Conservation (phyloP, 2,329 filamentous ascomycete genomes). For the Cordyceps cateniannulata region DNA sequence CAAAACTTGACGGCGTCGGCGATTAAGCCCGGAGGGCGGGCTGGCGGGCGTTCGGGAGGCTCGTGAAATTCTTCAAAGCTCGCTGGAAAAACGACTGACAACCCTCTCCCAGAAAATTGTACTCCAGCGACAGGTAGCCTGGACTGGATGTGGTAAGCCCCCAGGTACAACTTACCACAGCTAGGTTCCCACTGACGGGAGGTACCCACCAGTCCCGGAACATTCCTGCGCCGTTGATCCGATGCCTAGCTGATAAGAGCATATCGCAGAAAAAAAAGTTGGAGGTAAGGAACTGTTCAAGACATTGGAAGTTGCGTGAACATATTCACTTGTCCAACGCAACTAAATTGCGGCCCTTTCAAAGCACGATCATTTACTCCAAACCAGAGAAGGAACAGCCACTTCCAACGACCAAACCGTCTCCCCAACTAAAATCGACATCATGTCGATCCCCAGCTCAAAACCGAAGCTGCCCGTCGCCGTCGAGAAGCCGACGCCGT, state of each 20-base stretch:
- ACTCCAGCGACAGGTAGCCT: neutral
- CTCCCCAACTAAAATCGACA: neutral
- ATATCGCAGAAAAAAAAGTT: constrained; percentile 13
- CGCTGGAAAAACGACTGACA: constrained; percentile 4
- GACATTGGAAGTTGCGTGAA: too few species aligned
- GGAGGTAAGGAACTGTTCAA: neutral
- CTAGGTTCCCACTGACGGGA: too few species aligned
- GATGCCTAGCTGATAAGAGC: neutral
- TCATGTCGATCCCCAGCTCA: constrained; percentile 31
- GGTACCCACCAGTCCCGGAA: neutral
- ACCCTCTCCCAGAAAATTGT: neutral
- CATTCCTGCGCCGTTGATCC: constrained; percentile 9
- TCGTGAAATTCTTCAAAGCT: neutral
- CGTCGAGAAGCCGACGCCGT: constrained; percentile 78
- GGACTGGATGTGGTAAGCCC: too few species aligned
- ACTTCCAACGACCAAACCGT: neutral
- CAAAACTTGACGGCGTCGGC: neutral
- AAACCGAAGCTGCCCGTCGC: constrained; percentile 52
- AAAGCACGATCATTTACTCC: neutral
- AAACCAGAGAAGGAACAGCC: neutral
- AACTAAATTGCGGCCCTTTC: neutral
- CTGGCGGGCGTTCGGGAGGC: neutral
- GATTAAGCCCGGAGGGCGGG: neutral
- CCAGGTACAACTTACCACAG: too few species aligned
- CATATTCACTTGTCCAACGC: too few species aligned